phyloP scores from a whole-genome alignment of 2,329 filamentous ascomycete species.

The Colletotrichum lupini region DNA sequence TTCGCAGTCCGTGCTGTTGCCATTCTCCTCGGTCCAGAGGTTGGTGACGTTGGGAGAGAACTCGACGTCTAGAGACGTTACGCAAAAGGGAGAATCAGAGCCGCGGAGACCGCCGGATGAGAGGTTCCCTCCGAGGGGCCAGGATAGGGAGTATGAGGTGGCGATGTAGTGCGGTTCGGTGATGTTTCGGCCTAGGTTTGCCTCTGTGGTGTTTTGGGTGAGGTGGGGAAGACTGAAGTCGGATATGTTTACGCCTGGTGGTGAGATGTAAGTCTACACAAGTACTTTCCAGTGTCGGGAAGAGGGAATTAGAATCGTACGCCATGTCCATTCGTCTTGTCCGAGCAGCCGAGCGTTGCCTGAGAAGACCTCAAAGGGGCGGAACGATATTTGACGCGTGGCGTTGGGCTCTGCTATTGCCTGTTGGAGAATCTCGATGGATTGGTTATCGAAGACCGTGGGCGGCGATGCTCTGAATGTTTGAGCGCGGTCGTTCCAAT shows the following conservation, averaged over 20 bases:
- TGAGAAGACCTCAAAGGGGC: neutral
- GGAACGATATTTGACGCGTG: neutral
- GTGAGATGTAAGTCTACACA: neutral
- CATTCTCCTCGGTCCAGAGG: neutral
- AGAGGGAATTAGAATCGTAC: neutral
- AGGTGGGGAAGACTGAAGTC: neutral
- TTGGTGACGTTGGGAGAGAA: conserved; percentile 31
- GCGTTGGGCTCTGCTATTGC: neutral
- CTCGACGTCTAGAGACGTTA: conserved; percentile 11
- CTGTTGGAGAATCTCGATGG: neutral
- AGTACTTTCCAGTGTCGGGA: neutral
- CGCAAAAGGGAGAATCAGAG: conserved; percentile 10
- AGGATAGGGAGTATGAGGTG: conserved; percentile 17
- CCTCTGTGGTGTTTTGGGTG: neutral
- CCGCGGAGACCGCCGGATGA: neutral
- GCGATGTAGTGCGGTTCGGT: neutral
- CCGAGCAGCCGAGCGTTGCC: neutral
- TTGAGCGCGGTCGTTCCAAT: neutral
- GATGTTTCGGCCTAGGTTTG: neutral
- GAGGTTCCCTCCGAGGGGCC: conserved; percentile 7
- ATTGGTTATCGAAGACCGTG: neutral
- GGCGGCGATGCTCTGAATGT: neutral
- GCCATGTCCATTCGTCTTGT: conserved; percentile 16
- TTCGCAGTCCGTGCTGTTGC: conserved; percentile 4
- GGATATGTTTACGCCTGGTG: conserved; percentile 15